phyloP scores from a whole-genome alignment of 2,329 filamentous ascomycete genomes.

The Alternaria sp. region DNA sequence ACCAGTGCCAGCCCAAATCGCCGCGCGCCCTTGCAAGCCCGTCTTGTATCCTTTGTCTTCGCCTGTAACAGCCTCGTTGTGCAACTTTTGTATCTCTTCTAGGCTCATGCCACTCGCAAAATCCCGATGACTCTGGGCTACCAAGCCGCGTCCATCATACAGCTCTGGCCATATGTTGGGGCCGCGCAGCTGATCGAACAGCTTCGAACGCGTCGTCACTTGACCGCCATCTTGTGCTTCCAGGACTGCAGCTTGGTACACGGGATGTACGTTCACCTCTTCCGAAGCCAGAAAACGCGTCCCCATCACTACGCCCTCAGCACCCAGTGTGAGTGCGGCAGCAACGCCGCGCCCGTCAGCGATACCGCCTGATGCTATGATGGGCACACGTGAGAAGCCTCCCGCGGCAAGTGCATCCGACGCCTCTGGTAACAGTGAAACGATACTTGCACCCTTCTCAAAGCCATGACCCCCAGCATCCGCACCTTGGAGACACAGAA shows the following conservation, averaged over 20 bases:
- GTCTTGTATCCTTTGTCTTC: constrained; percentile 62
- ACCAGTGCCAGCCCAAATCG: constrained; percentile 66
- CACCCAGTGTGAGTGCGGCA: constrained; percentile 65
- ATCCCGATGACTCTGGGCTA: constrained; percentile 62
- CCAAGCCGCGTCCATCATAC: constrained; percentile 67
- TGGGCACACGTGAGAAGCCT: constrained; percentile 27
- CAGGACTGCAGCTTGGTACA: constrained; percentile 58
- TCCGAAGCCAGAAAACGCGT: constrained; percentile 68
- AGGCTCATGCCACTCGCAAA: constrained; percentile 49
- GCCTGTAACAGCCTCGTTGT: constrained; percentile 58
- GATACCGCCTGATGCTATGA: constrained; percentile 70
- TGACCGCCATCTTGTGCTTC: constrained; percentile 60
- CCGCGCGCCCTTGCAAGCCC: constrained; percentile 62
- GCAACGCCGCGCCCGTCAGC: constrained; percentile 67
- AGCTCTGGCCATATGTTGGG: constrained; percentile 66
- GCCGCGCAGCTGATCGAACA: constrained; percentile 64
- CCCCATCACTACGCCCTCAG: constrained; percentile 66
- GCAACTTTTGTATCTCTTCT: constrained; percentile 55
- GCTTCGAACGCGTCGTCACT: constrained; percentile 58
- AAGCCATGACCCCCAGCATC: constrained; percentile 73
- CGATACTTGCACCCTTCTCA: constrained; percentile 62
- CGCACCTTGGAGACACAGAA: constrained; percentile 69
- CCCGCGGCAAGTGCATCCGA: constrained; percentile 56
- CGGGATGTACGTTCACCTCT: constrained; percentile 57
- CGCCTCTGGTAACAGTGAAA: constrained; percentile 68